Conservation (phyloP, 768 basidiomycete species). For the Tephrocybe rancida region DNA sequence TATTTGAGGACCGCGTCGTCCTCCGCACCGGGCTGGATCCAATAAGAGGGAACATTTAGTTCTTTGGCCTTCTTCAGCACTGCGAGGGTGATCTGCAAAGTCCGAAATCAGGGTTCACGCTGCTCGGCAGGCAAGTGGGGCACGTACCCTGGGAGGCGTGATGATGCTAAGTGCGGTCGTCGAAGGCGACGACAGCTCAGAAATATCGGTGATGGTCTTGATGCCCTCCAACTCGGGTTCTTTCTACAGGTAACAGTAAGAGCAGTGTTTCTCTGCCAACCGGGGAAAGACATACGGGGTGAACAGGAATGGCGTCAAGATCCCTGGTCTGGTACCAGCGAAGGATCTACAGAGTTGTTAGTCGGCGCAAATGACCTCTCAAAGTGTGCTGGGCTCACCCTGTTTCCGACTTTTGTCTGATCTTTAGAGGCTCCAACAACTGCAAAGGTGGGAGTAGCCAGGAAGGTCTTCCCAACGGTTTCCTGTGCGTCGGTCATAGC, state of each 20-base stretch:
- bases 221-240: constrained; percentile 71
- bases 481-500: constrained; percentile 18
- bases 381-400: constrained; percentile 38
- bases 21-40: constrained; percentile 91
- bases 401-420: constrained; percentile 77
- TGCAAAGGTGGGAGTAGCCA: constrained; percentile 66
- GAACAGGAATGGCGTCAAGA: constrained; percentile 69
- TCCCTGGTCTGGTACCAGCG: constrained; percentile 72
- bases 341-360: constrained; percentile 51
- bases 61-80: constrained; percentile 68
- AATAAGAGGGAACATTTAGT: constrained; percentile 74
- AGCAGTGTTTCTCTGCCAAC: neutral
- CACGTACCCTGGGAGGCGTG: constrained; percentile 68
- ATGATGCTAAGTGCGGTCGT: constrained; percentile 79
- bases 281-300: constrained; percentile 53
- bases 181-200: constrained; percentile 57
- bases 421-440: constrained; percentile 87
- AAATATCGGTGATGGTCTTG: constrained; percentile 53
- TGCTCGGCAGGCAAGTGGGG: constrained; percentile 1
- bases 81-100: constrained; percentile 63
- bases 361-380: neutral
- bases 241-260: constrained; percentile 44
- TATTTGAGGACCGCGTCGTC: constrained; percentile 64
- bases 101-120: neutral
- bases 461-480: constrained; percentile 55